Evolutionary conservation across 331 rosid species (phyloP).

Genomic region (Cydonia oblonga): DNA sequence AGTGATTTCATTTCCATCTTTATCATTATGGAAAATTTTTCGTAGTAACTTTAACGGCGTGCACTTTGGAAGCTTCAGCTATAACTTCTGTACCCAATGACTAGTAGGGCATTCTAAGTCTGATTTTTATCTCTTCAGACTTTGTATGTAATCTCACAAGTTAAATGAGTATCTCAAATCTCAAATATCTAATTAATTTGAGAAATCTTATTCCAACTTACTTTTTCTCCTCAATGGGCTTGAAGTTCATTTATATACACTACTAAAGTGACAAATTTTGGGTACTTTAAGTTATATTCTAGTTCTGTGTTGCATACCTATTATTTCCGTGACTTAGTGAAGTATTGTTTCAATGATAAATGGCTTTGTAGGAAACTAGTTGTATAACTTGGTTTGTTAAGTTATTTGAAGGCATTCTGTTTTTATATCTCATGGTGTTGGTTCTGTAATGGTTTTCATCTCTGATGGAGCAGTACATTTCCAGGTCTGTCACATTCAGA

Average conservation of each 20-base stretch:
- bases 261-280: not conserved
- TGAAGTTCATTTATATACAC: not conserved
- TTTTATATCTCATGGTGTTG: constrained; percentile 7
- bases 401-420: not conserved
- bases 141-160: not conserved
- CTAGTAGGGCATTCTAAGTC: not conserved
- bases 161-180: not conserved
- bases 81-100: not conserved
- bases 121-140: not conserved
- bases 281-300: not conserved
- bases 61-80: not conserved
- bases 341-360: not conserved
- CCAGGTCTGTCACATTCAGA: constrained; percentile 37
- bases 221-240: not conserved
- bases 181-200: not conserved
- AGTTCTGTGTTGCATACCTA: not conserved
- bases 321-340: not conserved
- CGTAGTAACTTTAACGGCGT: not conserved
- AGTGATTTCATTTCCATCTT: not conserved
- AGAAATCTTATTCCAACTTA: not conserved
- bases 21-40: not conserved
- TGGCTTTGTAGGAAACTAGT: not conserved
- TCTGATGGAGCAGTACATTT: constrained; percentile 6
- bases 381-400: not conserved
- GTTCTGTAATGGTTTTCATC: constrained; percentile 7